phyloP scores from a whole-genome alignment of 73 alveolate genomes.

The Effrenium voratum region DNA sequence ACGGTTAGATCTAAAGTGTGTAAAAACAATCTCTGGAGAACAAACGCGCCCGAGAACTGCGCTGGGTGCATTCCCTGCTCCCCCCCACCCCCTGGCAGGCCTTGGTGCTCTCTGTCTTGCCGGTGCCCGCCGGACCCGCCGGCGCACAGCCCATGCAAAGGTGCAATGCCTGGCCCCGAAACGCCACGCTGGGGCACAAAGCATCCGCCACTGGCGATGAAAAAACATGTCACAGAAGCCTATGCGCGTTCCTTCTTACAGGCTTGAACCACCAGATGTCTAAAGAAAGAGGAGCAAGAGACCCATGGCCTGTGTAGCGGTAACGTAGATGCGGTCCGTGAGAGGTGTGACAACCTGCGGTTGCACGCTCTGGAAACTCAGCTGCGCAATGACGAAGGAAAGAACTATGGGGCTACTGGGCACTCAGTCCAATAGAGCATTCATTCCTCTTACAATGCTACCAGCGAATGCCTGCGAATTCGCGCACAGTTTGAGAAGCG shows the following conservation, averaged over 20 bases:
- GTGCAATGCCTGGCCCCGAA: conserved; percentile 99
- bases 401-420: too few relatives aligned
- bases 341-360: conserved; percentile 99
- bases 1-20: not conserved
- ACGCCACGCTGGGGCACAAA: not conserved
- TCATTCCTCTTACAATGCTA: too few relatives aligned
- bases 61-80: not conserved
- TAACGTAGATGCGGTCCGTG: conserved; percentile 99
- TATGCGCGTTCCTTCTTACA: conserved; percentile 96
- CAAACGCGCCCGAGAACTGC: not conserved
- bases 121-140: conserved; percentile 99
- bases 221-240: conserved; percentile 94
- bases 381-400: too few relatives aligned
- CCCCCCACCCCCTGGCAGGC: conserved; percentile 10
- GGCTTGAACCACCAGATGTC: conserved; percentile 99
- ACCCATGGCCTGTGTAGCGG: conserved; percentile 99
- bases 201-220: conserved; percentile 60
- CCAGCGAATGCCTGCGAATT: too few relatives aligned
- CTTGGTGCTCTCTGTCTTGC: conserved; percentile 96
- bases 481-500: too few relatives aligned
- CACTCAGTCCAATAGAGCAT: too few relatives aligned
- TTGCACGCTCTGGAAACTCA: too few relatives aligned
- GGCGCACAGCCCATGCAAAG: conserved; percentile 99
- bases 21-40: not conserved
- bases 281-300: too few relatives aligned